Evolutionary conservation across 257 asterid species (phyloP).

Genomic region (Solanum lycopersicoides): DNA sequence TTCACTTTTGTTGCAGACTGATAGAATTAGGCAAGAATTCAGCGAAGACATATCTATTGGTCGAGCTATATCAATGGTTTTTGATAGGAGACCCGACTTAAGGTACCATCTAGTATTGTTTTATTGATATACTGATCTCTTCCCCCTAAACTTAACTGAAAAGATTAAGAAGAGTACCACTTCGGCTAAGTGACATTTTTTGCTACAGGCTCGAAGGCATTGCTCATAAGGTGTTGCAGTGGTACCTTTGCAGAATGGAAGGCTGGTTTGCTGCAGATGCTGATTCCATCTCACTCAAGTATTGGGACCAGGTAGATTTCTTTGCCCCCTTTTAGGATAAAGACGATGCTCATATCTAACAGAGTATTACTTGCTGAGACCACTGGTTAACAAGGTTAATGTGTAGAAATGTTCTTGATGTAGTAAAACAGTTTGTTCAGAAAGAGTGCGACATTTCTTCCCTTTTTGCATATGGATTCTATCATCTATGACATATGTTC

Average conservation of each 20-base stretch:
- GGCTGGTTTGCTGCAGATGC: conserved; percentile 99
- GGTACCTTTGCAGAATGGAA: conserved; percentile 98
- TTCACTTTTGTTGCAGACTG: conserved; percentile 41
- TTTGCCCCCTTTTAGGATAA: not conserved
- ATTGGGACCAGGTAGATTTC: conserved; percentile 81
- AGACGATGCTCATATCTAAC: not conserved
- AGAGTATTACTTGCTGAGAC: not conserved
- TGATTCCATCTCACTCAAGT: conserved; percentile 79
- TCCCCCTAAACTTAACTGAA: not conserved
- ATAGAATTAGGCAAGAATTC: conserved; percentile 54
- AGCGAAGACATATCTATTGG: conserved; percentile 74
- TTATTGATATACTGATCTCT: not conserved
- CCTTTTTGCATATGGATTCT: not conserved
- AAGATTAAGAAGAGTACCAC: not conserved
- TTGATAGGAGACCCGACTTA: conserved; percentile 79
- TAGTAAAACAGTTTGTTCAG: not conserved
- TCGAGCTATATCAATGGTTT: conserved; percentile 69
- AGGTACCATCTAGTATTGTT: conserved; percentile 27
- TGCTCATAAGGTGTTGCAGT: conserved; percentile 73
- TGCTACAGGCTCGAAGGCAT: conserved; percentile 69
- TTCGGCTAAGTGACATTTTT: not conserved
- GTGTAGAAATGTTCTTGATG: not conserved
- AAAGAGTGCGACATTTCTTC: not conserved
- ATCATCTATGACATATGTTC: not conserved
- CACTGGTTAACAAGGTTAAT: not conserved